These are phyloP conservation scores for Suillus paluster DNA, from an alignment of 768 basidiomycete species.

Conservation along the genomic window DNA sequence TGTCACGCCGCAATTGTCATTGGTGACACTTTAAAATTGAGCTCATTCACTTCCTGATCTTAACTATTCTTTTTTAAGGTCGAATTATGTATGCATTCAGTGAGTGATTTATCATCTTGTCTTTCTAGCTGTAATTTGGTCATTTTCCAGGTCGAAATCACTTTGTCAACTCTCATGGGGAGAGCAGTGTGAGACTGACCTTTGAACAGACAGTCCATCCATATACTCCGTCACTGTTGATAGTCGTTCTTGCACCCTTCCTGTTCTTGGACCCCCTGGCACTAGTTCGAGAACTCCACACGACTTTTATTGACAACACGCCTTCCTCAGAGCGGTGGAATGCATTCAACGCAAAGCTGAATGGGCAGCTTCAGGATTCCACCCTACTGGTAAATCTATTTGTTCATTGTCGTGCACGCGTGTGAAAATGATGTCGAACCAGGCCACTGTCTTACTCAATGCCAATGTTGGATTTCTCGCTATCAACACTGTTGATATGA, in stretches of 20 bases:
- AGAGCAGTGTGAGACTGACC: slow-evolving; percentile 46
- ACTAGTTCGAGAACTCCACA: slow-evolving; percentile 49
- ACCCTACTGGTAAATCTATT: slow-evolving; percentile 52
- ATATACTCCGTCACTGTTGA: slow-evolving; percentile 38
- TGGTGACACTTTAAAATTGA: slow-evolving; percentile 17
- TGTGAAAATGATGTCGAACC: not conserved
- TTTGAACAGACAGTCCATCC: slow-evolving; percentile 37
- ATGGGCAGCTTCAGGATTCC: slow-evolving; percentile 54
- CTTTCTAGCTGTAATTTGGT: not conserved
- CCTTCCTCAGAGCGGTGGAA: slow-evolving; percentile 47
- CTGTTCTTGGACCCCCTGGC: slow-evolving; percentile 56
- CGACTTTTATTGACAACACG: slow-evolving; percentile 52
- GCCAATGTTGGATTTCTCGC: slow-evolving; percentile 59
- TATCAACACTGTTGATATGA: slow-evolving; percentile 44
- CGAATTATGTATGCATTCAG: slow-evolving; percentile 37
- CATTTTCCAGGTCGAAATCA: slow-evolving; percentile 31
- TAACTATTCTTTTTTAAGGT: slow-evolving; percentile 23
- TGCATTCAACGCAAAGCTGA: slow-evolving; percentile 46
- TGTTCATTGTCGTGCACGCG: not conserved
- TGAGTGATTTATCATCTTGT: slow-evolving; percentile 14
- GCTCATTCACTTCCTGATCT: not conserved
- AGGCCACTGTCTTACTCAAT: slow-evolving; percentile 55
- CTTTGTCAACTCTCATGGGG: slow-evolving; percentile 49
- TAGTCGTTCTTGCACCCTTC: slow-evolving; percentile 43
- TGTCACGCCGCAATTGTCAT: slow-evolving; percentile 27